phyloP scores from a whole-genome alignment of 192 early-diverging fungal species.

The Bifiguratus adelaidae region DNA sequence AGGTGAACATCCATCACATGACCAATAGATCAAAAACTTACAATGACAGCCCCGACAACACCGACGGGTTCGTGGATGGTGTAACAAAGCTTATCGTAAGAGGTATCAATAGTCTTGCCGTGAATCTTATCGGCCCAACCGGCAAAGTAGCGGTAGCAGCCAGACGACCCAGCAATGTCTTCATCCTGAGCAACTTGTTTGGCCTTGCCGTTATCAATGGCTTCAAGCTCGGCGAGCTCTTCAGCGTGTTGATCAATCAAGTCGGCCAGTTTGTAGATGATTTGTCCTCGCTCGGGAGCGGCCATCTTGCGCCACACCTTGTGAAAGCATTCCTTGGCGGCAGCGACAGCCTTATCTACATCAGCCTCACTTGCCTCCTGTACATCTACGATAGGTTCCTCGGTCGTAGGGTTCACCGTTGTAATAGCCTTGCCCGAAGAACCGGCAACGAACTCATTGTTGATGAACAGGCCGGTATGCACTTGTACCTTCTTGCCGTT shows the following conservation, averaged over 20 bases:
- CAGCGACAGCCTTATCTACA: constrained; percentile 23
- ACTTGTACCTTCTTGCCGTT: constrained; percentile 12
- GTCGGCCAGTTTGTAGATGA: constrained; percentile 51
- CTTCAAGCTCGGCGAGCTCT: constrained; percentile 47
- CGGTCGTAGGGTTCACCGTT: constrained; percentile 22
- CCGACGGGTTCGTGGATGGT: constrained; percentile 53
- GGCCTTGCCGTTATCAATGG: constrained; percentile 73
- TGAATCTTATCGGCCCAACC: constrained; percentile 53
- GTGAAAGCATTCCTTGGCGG: constrained; percentile 20
- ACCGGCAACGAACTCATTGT: constrained; percentile 28
- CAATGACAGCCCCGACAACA: constrained; percentile 65
- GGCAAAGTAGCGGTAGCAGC: constrained; percentile 74
- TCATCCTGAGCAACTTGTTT: constrained; percentile 41
- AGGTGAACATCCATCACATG: not conserved
- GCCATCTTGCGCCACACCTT: constrained; percentile 46
- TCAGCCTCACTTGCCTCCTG: constrained; percentile 21
- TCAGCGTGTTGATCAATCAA: constrained; percentile 35
- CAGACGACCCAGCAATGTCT: constrained; percentile 56
- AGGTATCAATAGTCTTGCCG: constrained; percentile 36
- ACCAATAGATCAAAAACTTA: not conserved
- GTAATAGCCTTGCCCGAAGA: constrained; percentile 18
- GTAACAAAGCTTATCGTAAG: constrained; percentile 33
- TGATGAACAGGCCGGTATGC: constrained; percentile 25
- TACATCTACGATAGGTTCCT: constrained; percentile 20
- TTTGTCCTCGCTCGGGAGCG: constrained; percentile 32